phyloP scores from a whole-genome alignment of 345 rosid genomes.

The Ceriops zippeliana region DNA sequence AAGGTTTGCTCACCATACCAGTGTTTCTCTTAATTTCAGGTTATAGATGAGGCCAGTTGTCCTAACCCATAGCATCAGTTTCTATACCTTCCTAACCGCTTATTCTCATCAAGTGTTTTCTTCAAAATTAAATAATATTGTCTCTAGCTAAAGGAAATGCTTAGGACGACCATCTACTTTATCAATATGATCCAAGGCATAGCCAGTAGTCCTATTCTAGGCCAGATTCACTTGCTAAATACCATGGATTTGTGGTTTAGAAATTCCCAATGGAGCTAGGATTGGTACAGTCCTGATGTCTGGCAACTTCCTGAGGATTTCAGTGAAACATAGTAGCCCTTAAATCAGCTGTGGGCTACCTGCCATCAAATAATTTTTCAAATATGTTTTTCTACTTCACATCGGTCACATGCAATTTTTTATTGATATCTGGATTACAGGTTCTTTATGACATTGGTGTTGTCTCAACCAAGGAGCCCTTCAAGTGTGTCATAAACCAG shows the following conservation, averaged over 20 bases:
- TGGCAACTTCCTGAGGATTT: not conserved
- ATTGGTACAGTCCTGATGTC: not conserved
- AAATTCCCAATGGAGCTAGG: not conserved
- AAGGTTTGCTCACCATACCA: slow-evolving; percentile 45
- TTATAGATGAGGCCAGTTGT: not conserved
- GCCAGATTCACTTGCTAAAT: not conserved
- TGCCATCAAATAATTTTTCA: not conserved
- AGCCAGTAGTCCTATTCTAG: not conserved
- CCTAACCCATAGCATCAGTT: not conserved
- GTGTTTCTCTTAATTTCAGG: not conserved
- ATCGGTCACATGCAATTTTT: not conserved
- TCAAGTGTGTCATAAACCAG: slow-evolving; percentile 94
- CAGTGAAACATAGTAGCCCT: not conserved
- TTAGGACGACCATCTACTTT: not conserved
- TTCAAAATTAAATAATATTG: not conserved
- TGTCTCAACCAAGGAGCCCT: slow-evolving; percentile 91
- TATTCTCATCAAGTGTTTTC: not conserved
- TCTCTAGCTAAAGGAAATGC: not conserved
- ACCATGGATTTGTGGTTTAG: not conserved
- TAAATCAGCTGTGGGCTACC: slow-evolving; percentile 3
- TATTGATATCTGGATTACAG: slow-evolving; percentile 38
- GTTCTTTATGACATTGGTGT: slow-evolving; percentile 89
- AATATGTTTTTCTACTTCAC: not conserved
- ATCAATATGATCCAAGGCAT: not conserved
- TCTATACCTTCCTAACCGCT: not conserved